Base-by-base conservation (phyloP, 1,139 yeast species). In the Casaregolazyma suthepensis region DNA sequence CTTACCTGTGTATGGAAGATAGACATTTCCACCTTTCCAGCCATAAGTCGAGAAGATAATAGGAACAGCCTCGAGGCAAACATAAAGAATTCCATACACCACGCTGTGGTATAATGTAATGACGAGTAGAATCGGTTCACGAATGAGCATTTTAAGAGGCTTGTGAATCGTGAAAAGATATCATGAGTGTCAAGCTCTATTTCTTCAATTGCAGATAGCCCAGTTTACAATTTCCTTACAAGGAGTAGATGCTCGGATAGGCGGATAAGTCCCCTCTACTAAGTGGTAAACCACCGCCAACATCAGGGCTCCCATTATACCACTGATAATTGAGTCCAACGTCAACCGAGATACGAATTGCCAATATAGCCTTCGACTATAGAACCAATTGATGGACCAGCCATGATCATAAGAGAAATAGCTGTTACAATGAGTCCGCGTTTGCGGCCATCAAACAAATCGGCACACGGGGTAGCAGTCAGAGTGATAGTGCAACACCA, bases 131-230 rank as follows among this genome's bases (percentile, higher is more conserved):
- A 87, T 83, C 45, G 95, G 95, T 68, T 88, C 96, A 7, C 78
- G 73, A 57, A 80, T 68, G 58, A 88, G 73, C 88, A 88, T 83
- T 22, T 66, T 67, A 18, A 87, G 52, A 4, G 96, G 96, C 71
- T 95, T 79, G 4, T 84, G 65, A 46, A 88, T 68, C 84, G 85
- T 61, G 84, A 82, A 29, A 76, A 79, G 58, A 89, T 81, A 19
- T 85, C 91, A 63, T 75, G 76, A 46, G 87, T 54, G 38, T 82
- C 75, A 50, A 87, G 72, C 52, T 77, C 76, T 54, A 83, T 78
- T 61, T 83, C 86, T 66, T 88, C 96, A 64, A 85, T 93, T 4
- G 94, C 84, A 22, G 52, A 88, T 85, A 43, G 89, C 89, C 96
- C 96, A 87, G 66, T 79, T 82, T 9, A 73, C 74, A 1, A 74